phyloP scores from a whole-genome alignment of 352 stramenopile species.

The Phytopythium montanum region DNA sequence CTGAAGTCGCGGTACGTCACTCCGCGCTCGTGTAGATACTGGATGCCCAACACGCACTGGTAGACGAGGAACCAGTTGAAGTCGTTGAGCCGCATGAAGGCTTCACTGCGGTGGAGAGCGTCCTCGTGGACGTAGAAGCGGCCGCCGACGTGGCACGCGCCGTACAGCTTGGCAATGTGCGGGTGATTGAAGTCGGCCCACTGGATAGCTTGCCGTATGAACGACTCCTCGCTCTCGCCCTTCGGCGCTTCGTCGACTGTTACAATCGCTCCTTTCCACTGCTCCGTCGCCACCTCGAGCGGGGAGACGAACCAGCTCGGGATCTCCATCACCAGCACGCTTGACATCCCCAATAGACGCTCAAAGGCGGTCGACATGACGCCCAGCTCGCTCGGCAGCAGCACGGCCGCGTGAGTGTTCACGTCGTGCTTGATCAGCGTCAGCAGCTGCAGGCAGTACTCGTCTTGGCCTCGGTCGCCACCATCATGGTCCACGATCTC shows the following conservation, averaged over 20 bases:
- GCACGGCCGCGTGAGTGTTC: not conserved
- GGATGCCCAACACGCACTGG: not conserved
- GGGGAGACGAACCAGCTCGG: slow-evolving; percentile 5
- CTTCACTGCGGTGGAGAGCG: not conserved
- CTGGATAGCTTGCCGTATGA: not conserved
- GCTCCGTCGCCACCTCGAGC: slow-evolving; percentile 4
- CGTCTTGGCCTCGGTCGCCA: not conserved
- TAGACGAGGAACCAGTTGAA: not conserved
- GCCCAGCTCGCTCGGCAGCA: not conserved
- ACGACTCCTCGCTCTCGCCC: not conserved
- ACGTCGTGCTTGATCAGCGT: slow-evolving; percentile 5
- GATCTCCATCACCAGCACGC: not conserved
- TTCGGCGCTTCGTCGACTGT: not conserved
- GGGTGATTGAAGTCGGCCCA: slow-evolving; percentile 6
- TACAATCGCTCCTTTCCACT: not conserved
- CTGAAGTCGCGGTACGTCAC: not conserved
- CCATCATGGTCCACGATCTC: not conserved
- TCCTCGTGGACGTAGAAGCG: not conserved
- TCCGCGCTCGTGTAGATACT: slow-evolving; percentile 3
- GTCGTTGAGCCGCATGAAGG: not conserved
- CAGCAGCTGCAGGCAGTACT: not conserved
- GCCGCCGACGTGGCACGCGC: not conserved
- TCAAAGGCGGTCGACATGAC: not conserved
- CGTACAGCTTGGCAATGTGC: slow-evolving; percentile 2
- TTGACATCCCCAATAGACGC: not conserved